Evolutionary conservation across 2,329 filamentous ascomycete species (phyloP), one percentile per base, ranked within the genome.

Genomic region (Cladosporium colombiae): DNA sequence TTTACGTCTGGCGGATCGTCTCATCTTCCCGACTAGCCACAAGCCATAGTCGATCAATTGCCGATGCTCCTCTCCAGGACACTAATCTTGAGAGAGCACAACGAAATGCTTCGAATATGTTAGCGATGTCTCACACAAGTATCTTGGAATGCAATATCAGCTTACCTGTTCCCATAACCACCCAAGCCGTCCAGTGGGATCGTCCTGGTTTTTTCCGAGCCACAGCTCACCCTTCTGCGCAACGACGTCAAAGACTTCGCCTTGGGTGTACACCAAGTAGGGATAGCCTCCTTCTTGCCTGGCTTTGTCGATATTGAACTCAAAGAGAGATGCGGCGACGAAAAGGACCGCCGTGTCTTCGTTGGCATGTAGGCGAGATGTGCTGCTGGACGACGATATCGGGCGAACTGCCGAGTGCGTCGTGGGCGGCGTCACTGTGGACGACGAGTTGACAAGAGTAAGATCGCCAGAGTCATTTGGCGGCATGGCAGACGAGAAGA

Each of bases 151-250:
- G 7, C 1, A 23, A 11, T 46, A 6, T 21, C n/a, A 21, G 40
- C 40, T 46, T 46, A 46, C 40, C 40, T 97, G 97, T 74, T 93
- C 96, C 95, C 95, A 99, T 74, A 99, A 97, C 95, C 95, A 99
- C 61, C 95, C 95, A 37, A 98, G 89, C 70, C 88, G 85, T 70
- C 90, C 86, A 13, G 82, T 84, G 1, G 88, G 82, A 78, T 99
- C 95, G 75, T 99, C 95, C 80, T 99, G 95, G 76, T 99, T 99
- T 78, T 92, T 92, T 62, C 95, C 95, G 65, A 99, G 87, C 95
- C 95, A 99, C 58, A 98, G 85, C 81, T 99, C 95, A 69, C 95
- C 95, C 77, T 97, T 97, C 78, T 97, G 93, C 33, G 90, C 95
- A 75, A 99, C 92, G 62, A 99, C 83, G 73, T 84, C 81, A 72